phyloP scores from a whole-genome alignment of 169 alveolate species.

The Cryptosporidium meleagridis region DNA sequence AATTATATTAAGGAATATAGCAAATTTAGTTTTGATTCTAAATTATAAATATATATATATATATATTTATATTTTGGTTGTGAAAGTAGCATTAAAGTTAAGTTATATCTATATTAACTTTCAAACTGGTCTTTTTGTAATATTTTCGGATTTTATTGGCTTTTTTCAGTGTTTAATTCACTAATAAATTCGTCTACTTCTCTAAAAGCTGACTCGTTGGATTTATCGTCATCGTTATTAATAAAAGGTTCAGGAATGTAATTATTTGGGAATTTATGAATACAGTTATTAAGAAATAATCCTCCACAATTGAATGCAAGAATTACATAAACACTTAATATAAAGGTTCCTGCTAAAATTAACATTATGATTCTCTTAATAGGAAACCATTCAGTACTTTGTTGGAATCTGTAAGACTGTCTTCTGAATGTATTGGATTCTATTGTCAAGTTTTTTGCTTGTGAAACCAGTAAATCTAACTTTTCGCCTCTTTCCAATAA shows the following conservation, averaged over 20 bases:
- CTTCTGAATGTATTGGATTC: slow-evolving; percentile 46
- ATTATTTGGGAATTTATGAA: not conserved
- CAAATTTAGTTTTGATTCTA: not conserved
- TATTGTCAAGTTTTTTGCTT: slow-evolving; percentile 11
- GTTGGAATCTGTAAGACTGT: slow-evolving; percentile 46
- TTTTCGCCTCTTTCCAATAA: slow-evolving; percentile 49
- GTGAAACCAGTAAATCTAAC: slow-evolving; percentile 51
- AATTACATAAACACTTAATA: not conserved
- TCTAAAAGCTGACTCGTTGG: too few relatives aligned
- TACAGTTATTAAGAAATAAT: not conserved
- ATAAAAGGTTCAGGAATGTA: not conserved
- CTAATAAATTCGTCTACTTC: not conserved
- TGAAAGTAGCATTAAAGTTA: not conserved
- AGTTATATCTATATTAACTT: not conserved
- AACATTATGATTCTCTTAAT: not conserved
- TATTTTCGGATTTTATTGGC: not conserved
- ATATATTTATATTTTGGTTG: not conserved
- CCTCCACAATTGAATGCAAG: slow-evolving; percentile 18
- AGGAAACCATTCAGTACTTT: slow-evolving; percentile 3
- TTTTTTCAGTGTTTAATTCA: not conserved
- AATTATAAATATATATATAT: not conserved
- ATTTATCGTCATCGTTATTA: not conserved
- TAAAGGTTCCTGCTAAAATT: not conserved
- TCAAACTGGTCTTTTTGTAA: not conserved
- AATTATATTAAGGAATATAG: not conserved